Base-by-base conservation (phyloP, 1,284 basidiomycete genomes). In the Porogramme epimiltina region DNA sequence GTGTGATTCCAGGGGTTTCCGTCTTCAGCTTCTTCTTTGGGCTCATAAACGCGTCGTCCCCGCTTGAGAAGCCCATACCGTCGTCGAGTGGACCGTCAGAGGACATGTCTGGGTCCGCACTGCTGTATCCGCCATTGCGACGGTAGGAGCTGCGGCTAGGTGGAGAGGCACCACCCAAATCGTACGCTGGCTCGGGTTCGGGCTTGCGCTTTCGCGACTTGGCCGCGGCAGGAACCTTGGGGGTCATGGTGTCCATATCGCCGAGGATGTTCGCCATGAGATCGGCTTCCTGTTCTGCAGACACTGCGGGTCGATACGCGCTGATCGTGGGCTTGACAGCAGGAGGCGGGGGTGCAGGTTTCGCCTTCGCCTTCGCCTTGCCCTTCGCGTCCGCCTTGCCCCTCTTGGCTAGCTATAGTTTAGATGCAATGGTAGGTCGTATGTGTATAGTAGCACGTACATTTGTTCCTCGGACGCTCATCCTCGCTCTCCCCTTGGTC, bases 251-350 rank as follows among this genome's bases (percentile, higher is more conserved):
- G 56, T 91, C 89, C 68, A 93, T 80, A 18, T 73, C 79, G 6
- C 81, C 85, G 6, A 97, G 70, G 0, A 98, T 71, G 18, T 79
- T 80, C 0, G 82, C 81, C 90, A 98, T 89, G 61, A 98, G 93
- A 63, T 94, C 91, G 38, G 82, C 78, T 67, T 95, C 95, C 63
- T 93, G 84, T 47, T 86, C 85, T 10, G 78, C 84, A 3, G 89
- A 86, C 9, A 87, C 80, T 0, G 76, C 77, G 1, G 89, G 88
- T 18, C 91, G 82, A 66, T 95, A 95, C 26, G 84, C 86, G 65
- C 75, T 84, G 54, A 91, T 85, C 4, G 87, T 79, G 1, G 87
- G 79, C 4, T 77, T 72, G 3, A 78, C 73, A 15, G 67, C 61
- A 2, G 82, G 79, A 0, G 81, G 81, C 31, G 82, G 77, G 40